Base-by-base conservation (phyloP, 345 rosid genomes). In the Sisymbrium irio region DNA sequence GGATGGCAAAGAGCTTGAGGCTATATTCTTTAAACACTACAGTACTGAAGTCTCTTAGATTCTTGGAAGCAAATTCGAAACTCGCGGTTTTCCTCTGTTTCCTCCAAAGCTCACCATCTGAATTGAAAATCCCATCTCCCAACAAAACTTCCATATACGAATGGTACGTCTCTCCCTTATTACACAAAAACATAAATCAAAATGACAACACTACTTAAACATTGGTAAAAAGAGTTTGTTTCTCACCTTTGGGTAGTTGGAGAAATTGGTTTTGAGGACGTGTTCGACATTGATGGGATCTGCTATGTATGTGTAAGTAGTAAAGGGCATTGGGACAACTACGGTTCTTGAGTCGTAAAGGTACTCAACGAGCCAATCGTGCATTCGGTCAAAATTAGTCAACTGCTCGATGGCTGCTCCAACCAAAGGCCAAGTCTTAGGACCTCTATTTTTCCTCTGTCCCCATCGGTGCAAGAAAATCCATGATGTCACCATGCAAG, bases 21-120 rank as follows among this genome's bases (percentile, higher is more conserved):
- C 95, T 86, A 67, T 86, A 89, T 10, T 94, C 97, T 67, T 89
- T 85, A 79, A 94, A 94, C 49, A 94, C 97, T 14, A 80, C 77
- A 17, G 95, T 87, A 81, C 98, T 94, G 65, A 88, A 91, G 68
- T 91, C 98, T 74, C 93, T 89, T 15, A 89, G 81, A 76, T 91
- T 94, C 90, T 89, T 94, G 53, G 98, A 94, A 54, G 98, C 97
- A 60, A 94, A 94, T 77, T 94, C 96, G 32, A 94, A 94, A 71
- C 98, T 94, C 11, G 98, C 97, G 0, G 97, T 88, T 82, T 94
- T 91, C 74, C 98, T 89, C 58, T 91, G 97, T 71, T 85, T 87
- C 73, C 90, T 94, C 98, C 97, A 94, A 0, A 84, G 80, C 66
- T 91, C 96, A 18, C 98, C 98, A 69, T 94, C 98, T 1, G 79